Base-by-base conservation (phyloP, 345 rosid genomes). In the Melaleuca alternifolia region DNA sequence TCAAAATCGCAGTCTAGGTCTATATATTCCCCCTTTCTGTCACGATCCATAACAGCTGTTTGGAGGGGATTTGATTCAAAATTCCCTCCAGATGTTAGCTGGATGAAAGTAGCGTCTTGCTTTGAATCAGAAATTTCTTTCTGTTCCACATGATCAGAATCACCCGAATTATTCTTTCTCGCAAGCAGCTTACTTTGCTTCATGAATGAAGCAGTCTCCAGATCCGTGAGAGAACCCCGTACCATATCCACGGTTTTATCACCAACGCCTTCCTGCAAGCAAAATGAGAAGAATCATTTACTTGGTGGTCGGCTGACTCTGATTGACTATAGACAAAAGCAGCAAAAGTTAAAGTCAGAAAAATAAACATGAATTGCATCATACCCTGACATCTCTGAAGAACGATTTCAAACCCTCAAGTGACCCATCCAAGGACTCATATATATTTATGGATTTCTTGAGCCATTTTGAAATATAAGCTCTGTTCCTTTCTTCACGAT, bases 381-480 rank as follows among this genome's bases (percentile, higher is more conserved):
- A 65, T 54, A 97, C 99, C 99, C 96, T 94, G 89, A 87, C 95
- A 91, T 88, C 94, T 87, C 90, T 90, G 93, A 96, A 97, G 91
- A 94, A 96, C 6, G 93, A 93, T 89, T 89, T 90, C 84, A 96
- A 89, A 81, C 89, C 95, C 86, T 95, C 94, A 77, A 96, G 86
- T 11, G 99, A 92, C 61, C 24, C 53, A 84, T 91, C 93, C 89
- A 94, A 97, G 90, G 86, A 92, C 77, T 92, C 96, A 85, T 93
- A 91, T 85, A 89, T 89, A 85, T 90, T 91, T 84, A 97, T 91
- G 71, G 96, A 94, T 87, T 95, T 95, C 93, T 95, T 96, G 84
- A 96, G 94, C 99, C 99, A 96, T 91, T 96, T 97, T 57, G 99
- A 94, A 91, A 96, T 94, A 88, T 94, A 89, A 57, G 89, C 86